Conservation (phyloP, 176 grass and related monocot species). For the Avena sativa region DNA sequence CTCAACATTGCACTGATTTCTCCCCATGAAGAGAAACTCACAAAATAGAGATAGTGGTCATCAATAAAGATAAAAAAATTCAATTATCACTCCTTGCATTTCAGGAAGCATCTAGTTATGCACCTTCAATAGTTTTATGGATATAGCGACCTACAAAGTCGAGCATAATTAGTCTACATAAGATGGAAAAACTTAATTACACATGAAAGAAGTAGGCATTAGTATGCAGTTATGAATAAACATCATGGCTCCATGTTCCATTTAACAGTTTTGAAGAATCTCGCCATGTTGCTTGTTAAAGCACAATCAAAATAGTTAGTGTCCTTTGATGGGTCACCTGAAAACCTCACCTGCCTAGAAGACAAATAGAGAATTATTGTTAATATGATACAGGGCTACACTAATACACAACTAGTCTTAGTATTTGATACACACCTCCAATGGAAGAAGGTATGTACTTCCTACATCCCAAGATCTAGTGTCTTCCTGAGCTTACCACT, state of each 20-base stretch:
- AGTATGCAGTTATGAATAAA: slow-evolving; percentile 32
- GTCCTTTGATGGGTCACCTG: slow-evolving; percentile 83
- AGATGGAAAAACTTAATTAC: not conserved
- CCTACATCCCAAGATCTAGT: too few relatives aligned
- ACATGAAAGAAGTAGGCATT: slow-evolving; percentile 4
- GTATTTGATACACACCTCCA: too few relatives aligned
- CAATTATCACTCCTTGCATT: slow-evolving; percentile 61
- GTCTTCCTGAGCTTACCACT: too few relatives aligned
- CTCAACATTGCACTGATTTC: too few relatives aligned
- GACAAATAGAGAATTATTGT: not conserved
- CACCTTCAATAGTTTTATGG: slow-evolving; percentile 53
- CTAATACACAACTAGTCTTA: too few relatives aligned
- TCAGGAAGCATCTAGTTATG: slow-evolving; percentile 59
- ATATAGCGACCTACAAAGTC: slow-evolving; percentile 59
- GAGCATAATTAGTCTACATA: not conserved
- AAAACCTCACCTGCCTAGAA: slow-evolving; percentile 78
- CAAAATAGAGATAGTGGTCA: slow-evolving; percentile 32
- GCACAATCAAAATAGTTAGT: slow-evolving; percentile 80
- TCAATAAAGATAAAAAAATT: slow-evolving; percentile 90
- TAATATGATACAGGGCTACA: not conserved
- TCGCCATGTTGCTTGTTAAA: slow-evolving; percentile 84
- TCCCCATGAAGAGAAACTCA: too few relatives aligned
- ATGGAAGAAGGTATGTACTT: too few relatives aligned
- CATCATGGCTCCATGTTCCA: slow-evolving; percentile 88
- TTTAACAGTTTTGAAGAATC: slow-evolving; percentile 75